phyloP scores from a whole-genome alignment of 2,329 filamentous ascomycete species.

The Neophaeococcomyces mojaviensis region DNA sequence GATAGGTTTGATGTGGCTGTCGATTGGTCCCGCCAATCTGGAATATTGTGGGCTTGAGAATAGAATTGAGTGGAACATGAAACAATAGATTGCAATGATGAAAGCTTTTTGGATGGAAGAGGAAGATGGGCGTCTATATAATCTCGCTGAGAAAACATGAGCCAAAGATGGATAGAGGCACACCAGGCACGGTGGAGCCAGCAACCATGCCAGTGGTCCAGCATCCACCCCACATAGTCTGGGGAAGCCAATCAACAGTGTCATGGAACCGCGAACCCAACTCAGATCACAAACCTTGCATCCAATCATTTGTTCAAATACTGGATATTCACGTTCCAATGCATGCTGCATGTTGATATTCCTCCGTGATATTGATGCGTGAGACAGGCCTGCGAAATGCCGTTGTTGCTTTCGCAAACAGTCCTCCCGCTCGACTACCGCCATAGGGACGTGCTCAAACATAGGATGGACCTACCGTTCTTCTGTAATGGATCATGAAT shows the following conservation, averaged over 20 bases:
- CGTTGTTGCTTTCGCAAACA: no score
- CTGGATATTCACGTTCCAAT: neutral
- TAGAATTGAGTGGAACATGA: slow-evolving; percentile 29
- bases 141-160: neutral
- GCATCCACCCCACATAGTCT: neutral
- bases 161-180: slow-evolving; percentile 6
- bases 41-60: slow-evolving; percentile 20
- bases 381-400: neutral
- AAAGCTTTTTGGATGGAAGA: slow-evolving; percentile 24
- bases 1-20: slow-evolving; percentile 5
- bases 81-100: slow-evolving; percentile 26
- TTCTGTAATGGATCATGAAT: no score
- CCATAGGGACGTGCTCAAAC: no score
- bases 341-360: slow-evolving; percentile 3
- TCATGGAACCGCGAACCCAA: slow-evolving; percentile 2
- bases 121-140: slow-evolving; percentile 14
- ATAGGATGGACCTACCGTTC: no score
- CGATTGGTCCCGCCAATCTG: slow-evolving; percentile 40
- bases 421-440: no score
- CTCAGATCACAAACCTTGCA: neutral
- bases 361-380: slow-evolving; percentile 6
- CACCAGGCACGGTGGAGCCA: neutral
- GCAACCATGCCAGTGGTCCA: neutral
- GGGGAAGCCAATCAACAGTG: neutral
- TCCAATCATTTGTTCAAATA: slow-evolving; percentile 1